A percentile compares a stretch with the other conserved stretches of the same genome.
Evolutionary conservation across 495 filamentous ascomycete genomes (phyloP).

Genomic region (Ramalina intermedia): DNA sequence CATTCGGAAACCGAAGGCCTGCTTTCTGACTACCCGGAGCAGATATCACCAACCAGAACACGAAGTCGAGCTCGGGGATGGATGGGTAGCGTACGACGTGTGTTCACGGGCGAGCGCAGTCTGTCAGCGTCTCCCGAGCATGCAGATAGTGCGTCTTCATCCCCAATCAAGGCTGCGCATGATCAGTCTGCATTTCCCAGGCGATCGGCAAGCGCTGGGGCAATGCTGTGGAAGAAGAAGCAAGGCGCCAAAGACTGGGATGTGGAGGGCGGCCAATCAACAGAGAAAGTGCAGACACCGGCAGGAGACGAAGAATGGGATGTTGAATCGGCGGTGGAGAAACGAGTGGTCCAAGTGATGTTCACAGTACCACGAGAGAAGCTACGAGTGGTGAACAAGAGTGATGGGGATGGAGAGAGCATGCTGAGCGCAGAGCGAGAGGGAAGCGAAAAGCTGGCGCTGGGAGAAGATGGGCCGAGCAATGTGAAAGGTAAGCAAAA

Average conservation of each 20-base stretch:
- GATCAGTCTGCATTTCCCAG: conserved; percentile 10
- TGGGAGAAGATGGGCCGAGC: conserved; percentile 2
- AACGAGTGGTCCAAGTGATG: conserved; percentile 75
- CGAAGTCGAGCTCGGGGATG: conserved; percentile 31
- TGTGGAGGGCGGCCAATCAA: conserved; percentile 17
- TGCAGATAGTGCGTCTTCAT: conserved; percentile 10
- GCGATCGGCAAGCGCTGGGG: conserved; percentile 43
- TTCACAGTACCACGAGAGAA: conserved; percentile 81
- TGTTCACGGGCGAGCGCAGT: conserved; percentile 28
- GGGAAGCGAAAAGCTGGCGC: background rate
- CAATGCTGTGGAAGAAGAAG: conserved; percentile 43
- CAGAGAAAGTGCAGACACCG: conserved; percentile 12
- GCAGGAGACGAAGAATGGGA: conserved; percentile 69
- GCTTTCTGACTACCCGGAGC: conserved; percentile 28
- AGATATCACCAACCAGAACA: conserved; percentile 19
- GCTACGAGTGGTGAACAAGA: conserved; percentile 72
- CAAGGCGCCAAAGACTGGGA: conserved; percentile 45
- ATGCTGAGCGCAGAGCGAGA: conserved; percentile 18
- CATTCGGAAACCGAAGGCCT: conserved; percentile 47
- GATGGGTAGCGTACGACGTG: conserved; percentile 43
- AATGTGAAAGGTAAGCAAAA: conserved; percentile 15
- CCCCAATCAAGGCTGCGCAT: conserved; percentile 9
- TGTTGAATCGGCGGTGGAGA: conserved; percentile 68
- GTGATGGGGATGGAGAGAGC: conserved; percentile 33
- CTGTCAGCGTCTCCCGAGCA: conserved; percentile 19